Base-by-base conservation (phyloP, 2,329 filamentous ascomycete species). In the Didymella segeticola region DNA sequence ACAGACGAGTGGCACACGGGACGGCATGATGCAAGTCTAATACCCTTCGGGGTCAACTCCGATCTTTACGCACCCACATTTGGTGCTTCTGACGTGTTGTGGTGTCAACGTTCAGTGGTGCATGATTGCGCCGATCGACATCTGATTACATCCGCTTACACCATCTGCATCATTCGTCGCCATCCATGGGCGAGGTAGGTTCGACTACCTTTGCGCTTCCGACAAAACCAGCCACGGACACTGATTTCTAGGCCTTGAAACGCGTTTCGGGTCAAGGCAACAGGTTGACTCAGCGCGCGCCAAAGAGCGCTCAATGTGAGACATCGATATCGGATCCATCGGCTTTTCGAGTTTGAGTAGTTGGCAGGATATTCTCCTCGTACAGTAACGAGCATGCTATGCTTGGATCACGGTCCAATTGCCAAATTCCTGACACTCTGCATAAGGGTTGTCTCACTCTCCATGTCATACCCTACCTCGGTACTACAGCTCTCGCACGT, bases 31-130 rank as follows among this genome's bases (percentile, higher is more conserved):
- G 53, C 48, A 20, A 33, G 5, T 10, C 15, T 11, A 23, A 15
- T 49, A 34, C 48, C 56, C 56, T 37, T 58, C 62, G 66, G 64
- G 27, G 43, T 43, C 26, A 62, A 59, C 59, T 68, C 63, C 66
- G 62, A 43, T 39, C 48, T 26, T 48, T 31, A 57, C 42, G 38
- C 53, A 58, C 38, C 15, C 43, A 39, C 37, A n/a, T 37, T 42
- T 34, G 15, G 46, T 51, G 47, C 48, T 34, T 47, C 47, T 52
- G 50, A 49, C 41, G 26, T 48, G 42, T 47, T 56, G 47, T 48
- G 42, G 50, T 56, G 47, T 42, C 31, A 56, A 56, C 26, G 36
- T 53, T 50, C 31, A 25, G 23, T 48, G 49, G 43, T 33, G 37
- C 30, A 43, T n/a, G 53, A 22, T 15, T 46, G 37, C 43, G 43